Evolutionary conservation across 495 filamentous ascomycete genomes (phyloP).

Genomic region (Trichoderma asperelloides): DNA sequence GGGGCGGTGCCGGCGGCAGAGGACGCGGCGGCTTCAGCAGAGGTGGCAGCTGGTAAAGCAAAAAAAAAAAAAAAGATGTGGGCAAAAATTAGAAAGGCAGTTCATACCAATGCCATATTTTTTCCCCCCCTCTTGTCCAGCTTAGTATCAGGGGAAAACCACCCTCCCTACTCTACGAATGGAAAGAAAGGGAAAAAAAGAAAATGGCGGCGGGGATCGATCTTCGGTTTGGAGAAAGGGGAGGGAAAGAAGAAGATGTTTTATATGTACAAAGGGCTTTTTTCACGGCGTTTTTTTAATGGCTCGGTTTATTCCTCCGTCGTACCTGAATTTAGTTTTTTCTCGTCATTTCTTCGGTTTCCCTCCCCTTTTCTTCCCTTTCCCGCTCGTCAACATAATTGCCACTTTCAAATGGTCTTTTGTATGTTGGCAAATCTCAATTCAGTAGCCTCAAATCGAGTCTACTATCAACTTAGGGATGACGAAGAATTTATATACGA

Average conservation of each 20-base stretch:
- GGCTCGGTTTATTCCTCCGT: conserved; percentile 5
- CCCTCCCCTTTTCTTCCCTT: neutral
- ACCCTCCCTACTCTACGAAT: neutral
- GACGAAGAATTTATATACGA: neutral
- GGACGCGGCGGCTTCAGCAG: conserved; percentile 25
- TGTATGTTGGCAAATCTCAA: neutral
- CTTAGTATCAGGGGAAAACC: neutral
- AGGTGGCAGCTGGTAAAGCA: conserved; percentile 16
- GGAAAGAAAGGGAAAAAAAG: neutral
- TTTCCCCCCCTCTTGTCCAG: neutral
- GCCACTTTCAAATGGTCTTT: neutral
- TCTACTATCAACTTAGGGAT: neutral
- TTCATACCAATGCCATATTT: neutral
- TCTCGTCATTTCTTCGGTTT: neutral
- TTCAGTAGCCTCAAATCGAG: neutral
- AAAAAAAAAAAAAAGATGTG: too few species aligned
- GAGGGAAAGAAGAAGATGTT: neutral
- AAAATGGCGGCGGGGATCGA: neutral
- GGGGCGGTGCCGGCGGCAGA: conserved; percentile 14
- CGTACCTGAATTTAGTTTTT: conserved; percentile 1
- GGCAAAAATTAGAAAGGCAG: neutral
- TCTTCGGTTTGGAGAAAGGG: neutral
- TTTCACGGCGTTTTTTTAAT: neutral
- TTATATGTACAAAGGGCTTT: conserved; percentile 6
- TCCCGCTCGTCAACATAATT: too few species aligned